These are phyloP conservation scores for Talaromyces marneffei DNA, from an alignment of 2,329 filamentous ascomycete species.

Conservation along the genomic window DNA sequence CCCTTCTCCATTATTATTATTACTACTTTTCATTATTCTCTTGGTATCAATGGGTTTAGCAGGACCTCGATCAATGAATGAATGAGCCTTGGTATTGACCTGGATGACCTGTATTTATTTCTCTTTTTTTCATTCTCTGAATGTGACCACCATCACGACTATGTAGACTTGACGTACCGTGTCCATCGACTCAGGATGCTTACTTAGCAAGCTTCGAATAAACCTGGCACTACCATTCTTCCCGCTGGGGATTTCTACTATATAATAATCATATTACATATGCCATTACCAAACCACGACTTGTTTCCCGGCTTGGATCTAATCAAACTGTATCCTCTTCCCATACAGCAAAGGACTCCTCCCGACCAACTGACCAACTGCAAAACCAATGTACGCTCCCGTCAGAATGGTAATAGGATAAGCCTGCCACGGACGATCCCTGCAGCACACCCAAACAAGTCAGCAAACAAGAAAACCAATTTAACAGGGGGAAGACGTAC, in stretches of 20 bases:
- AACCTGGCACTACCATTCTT: not conserved
- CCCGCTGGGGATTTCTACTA: not conserved
- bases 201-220: not conserved
- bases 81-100: not conserved
- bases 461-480: not conserved
- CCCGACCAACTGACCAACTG: constrained; percentile 48
- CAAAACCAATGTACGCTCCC: constrained; percentile 74
- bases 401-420: constrained; percentile 90
- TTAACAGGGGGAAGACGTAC: constrained; percentile 38
- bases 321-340: constrained; percentile 15
- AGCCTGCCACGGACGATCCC: constrained; percentile 96
- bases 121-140: not conserved
- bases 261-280: not conserved
- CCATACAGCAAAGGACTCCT: constrained; percentile 23
- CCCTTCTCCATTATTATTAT: not conserved
- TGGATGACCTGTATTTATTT: constrained; percentile 2
- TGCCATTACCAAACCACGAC: no score
- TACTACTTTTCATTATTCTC: not conserved
- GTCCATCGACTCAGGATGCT: not conserved
- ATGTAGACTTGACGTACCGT: not conserved
- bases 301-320: not conserved
- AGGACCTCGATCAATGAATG: not conserved
- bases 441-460: constrained; percentile 22
- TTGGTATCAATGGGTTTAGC: not conserved
- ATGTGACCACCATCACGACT: not conserved